A percentile compares a stretch with the other conserved stretches of the same genome.
These are phyloP conservation scores for Backusella circina DNA, from an alignment of 192 early-diverging fungal species.

Conservation along the genomic window DNA sequence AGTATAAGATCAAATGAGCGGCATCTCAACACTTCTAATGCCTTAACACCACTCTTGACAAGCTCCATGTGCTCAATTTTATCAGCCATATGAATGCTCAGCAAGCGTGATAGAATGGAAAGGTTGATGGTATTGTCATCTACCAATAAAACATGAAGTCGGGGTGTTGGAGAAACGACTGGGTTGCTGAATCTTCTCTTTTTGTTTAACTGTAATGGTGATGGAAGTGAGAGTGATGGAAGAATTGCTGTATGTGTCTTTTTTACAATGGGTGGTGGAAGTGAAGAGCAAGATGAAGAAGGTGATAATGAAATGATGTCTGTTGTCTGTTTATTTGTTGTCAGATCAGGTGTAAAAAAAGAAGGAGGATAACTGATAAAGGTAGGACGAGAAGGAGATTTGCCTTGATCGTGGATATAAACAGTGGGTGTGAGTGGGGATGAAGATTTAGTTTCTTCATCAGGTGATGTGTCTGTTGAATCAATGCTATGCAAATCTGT, in stretches of 20 bases:
- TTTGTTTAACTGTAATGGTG: not conserved
- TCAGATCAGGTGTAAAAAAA: not conserved
- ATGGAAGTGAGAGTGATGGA: conserved; percentile 9
- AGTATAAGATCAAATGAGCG: conserved; percentile 55
- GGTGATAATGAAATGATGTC: not conserved
- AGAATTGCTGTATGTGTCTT: not conserved
- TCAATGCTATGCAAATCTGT: not conserved
- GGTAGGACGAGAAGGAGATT: not conserved
- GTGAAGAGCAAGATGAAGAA: not conserved
- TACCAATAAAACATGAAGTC: conserved; percentile 45
- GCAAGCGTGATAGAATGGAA: conserved; percentile 50
- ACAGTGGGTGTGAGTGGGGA: conserved; percentile 8
- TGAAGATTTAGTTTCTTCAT: not conserved
- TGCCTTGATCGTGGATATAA: conserved; percentile 4
- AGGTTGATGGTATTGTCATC: conserved; percentile 72
- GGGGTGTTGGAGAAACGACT: not conserved
- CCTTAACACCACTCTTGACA: conserved; percentile 46
- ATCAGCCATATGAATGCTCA: conserved; percentile 50
- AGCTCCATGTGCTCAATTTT: conserved; percentile 39
- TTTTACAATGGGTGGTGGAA: conserved; percentile 4
- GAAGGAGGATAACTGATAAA: not conserved
- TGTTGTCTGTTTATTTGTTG: not conserved
- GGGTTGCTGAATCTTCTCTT: conserved; percentile 8
- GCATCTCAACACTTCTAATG: conserved; percentile 41
- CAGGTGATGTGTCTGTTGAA: conserved; percentile 1